Percentiles rank a stretch among this genome's conserved stretches.
phyloP scores from a whole-genome alignment of 768 basidiomycete genomes.

The Melanogaster broomeanus region DNA sequence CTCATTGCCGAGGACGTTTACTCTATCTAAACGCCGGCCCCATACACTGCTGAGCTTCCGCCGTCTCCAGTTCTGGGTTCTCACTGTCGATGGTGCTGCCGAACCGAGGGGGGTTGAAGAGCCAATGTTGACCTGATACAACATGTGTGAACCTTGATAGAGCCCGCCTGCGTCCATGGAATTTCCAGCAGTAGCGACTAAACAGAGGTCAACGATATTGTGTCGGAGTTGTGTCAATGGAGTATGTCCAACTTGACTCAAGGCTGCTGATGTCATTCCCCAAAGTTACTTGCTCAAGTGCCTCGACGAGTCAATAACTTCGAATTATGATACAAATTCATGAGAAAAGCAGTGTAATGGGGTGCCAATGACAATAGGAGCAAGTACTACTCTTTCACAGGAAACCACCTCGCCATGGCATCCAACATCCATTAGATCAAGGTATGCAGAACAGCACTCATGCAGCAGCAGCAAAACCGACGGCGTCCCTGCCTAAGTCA shows the following conservation, averaged over 20 bases:
- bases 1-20: constrained; percentile 69
- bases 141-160: neutral
- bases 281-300: too few relatives aligned
- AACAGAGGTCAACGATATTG: too few relatives aligned
- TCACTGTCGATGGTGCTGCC: constrained; percentile 22
- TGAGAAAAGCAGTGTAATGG: neutral
- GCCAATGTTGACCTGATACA: neutral
- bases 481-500: constrained; percentile 73
- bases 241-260: too few relatives aligned
- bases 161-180: constrained; percentile 14
- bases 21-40: constrained; percentile 53
- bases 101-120: constrained; percentile 1
- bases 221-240: too few relatives aligned
- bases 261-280: neutral
- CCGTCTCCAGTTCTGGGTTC: constrained; percentile 21
- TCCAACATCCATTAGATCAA: constrained; percentile 11
- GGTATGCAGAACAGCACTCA: constrained; percentile 20
- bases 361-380: neutral
- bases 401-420: neutral
- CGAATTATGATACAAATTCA: neutral
- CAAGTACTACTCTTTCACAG: neutral
- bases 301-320: too few relatives aligned
- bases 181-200: neutral
- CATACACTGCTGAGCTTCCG: constrained; percentile 25
- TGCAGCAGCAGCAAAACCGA: constrained; percentile 73